Base-by-base conservation (phyloP, 2,329 filamentous ascomycete species). In the Aspergillus sp. region DNA sequence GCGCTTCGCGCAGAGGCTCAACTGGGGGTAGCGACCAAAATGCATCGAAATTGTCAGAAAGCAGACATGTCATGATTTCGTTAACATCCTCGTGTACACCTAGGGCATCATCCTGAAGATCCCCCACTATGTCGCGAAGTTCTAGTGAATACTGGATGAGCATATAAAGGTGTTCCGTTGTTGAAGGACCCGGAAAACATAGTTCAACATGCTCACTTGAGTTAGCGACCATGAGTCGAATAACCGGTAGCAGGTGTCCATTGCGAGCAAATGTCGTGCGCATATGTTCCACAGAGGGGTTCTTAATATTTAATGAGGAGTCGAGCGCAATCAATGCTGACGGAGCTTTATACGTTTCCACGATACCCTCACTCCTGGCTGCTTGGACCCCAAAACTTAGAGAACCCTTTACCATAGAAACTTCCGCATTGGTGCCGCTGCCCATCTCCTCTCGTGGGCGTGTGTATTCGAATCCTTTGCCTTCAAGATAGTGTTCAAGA, bases 201-300 rank as follows among this genome's bases (percentile, higher is more conserved):
- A 71, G 70, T 52, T 75, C 72, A 39, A 80, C 73, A 61, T 80
- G 78, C 57, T 80, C 78, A 40, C 73, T 74, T 1, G 76, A 75
- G 59, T 80, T 80, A n/a, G 76, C 69, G 19, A 80, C 68, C 30
- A 80, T 61, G 6, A 80, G 66, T 55, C 76, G 75, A 45, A 80
- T 69, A 41, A 79, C 74, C 3, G 78, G 78, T 20, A 79, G 64
- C 44, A 77, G 66, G 40, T 64, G 64, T 20, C 67, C 71, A 53
- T 70, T 67, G 4, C 64, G 70, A 58, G 70, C 70, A 65, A 66
- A 74, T 19, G 66, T 75, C 24, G 67, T 76, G 54, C 73, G 70
- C 51, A 78, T 70, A 51, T 75, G 72, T 52, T 74, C 69, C 17
- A 78, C 66, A 12, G 73, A 73, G 19, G 74, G 73, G 39, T 67